Conservation (phyloP, 768 basidiomycete species). For the Kwoniella sp. region DNA sequence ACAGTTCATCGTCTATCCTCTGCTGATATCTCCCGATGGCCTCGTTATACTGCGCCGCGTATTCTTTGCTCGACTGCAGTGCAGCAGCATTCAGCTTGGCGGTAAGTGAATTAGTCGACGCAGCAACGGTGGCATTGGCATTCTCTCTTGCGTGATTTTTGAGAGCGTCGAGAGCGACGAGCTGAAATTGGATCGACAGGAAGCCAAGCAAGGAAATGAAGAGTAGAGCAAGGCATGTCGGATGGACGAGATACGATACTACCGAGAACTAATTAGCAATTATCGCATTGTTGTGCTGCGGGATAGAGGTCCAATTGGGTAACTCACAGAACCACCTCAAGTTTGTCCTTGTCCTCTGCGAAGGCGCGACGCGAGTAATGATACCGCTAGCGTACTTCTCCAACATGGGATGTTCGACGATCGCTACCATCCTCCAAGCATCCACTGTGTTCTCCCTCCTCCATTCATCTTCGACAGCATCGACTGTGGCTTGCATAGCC, state of each 20-base stretch:
- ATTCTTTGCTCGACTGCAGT: constrained; percentile 74
- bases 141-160: constrained; percentile 68
- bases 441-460: constrained; percentile 32
- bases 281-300: background rate
- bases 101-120: constrained; percentile 52
- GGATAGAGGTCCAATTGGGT: background rate
- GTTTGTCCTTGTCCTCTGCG: constrained; percentile 62
- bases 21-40: constrained; percentile 71
- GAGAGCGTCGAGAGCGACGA: constrained; percentile 74
- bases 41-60: constrained; percentile 74
- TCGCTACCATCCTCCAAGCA: constrained; percentile 50
- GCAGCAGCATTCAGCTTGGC: constrained; percentile 76
- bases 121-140: constrained; percentile 66
- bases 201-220: constrained; percentile 90
- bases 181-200: constrained; percentile 80
- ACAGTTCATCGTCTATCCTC: constrained; percentile 79
- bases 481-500: constrained; percentile 45
- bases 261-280: background rate
- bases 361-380: constrained; percentile 30
- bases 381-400: constrained; percentile 46
- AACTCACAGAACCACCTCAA: constrained; percentile 74
- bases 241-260: constrained; percentile 84
- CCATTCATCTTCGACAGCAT: constrained; percentile 40
- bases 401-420: constrained; percentile 53
- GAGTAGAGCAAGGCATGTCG: constrained; percentile 85